Evolutionary conservation across 192 early-diverging fungal species (phyloP).

Genomic region (Backusella luteola): DNA sequence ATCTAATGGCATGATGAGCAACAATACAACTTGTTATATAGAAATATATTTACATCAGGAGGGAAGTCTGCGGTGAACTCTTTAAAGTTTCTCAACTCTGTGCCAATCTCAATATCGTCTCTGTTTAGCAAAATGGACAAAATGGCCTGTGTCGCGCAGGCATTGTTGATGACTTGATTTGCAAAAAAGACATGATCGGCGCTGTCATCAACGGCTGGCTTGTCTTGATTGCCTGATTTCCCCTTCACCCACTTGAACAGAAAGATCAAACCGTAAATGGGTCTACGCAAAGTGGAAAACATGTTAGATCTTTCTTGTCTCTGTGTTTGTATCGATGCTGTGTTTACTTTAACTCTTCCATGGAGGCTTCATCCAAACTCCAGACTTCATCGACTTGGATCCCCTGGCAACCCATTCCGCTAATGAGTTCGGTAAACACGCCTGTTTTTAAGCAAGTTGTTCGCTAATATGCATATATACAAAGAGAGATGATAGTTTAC

Average conservation of each 20-base stretch:
- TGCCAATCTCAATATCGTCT: conserved; percentile 66
- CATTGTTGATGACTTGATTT: conserved; percentile 78
- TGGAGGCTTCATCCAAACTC: conserved; percentile 61
- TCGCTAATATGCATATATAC: background rate
- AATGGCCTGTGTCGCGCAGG: conserved; percentile 87
- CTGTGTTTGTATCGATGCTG: background rate
- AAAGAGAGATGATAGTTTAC: conserved; percentile 22
- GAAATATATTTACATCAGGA: conserved; percentile 52
- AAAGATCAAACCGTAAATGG: conserved; percentile 80
- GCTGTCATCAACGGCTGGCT: conserved; percentile 11
- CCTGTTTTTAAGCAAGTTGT: conserved; percentile 35
- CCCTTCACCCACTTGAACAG: conserved; percentile 74
- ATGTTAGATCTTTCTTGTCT: too few relatives aligned
- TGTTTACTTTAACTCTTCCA: conserved; percentile 61
- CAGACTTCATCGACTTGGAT: conserved; percentile 81
- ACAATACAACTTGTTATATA: background rate
- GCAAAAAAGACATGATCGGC: conserved; percentile 69
- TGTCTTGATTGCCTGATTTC: background rate
- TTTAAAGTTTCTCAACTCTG: conserved; percentile 63
- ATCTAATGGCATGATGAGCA: conserved; percentile 34
- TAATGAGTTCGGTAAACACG: conserved; percentile 82
- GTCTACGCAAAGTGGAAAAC: conserved; percentile 29
- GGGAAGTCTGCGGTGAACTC: conserved; percentile 69
- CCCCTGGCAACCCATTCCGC: conserved; percentile 67
- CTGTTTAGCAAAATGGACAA: conserved; percentile 72